Percentiles rank a stretch among this genome's conserved stretches.
Conservation (phyloP, 2,329 filamentous ascomycete genomes). For the Chrysoporthe deuterocubensis region DNA sequence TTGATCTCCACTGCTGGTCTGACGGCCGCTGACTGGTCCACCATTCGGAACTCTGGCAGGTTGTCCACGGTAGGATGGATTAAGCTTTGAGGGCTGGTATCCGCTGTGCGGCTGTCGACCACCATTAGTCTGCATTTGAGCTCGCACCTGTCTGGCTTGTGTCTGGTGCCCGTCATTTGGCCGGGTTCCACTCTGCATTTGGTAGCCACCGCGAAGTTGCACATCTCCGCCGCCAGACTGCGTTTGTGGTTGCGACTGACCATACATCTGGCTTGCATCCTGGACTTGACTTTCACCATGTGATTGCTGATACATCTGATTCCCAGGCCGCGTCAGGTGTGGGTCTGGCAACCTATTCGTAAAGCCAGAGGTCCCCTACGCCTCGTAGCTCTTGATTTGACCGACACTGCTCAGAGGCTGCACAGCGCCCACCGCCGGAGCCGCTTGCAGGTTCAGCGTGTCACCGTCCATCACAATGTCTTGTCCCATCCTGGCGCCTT, state of each 20-base stretch:
- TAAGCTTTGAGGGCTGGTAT: not conserved
- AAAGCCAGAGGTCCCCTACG: slow-evolving; percentile 39
- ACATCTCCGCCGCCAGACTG: not conserved
- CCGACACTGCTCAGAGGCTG: slow-evolving; percentile 60
- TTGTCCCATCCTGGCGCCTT: slow-evolving; percentile 52
- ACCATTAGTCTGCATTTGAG: not conserved
- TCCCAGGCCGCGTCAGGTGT: not conserved
- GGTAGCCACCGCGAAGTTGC: not conserved
- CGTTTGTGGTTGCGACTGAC: not conserved
- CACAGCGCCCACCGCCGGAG: slow-evolving; percentile 47
- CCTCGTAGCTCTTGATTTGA: slow-evolving; percentile 62
- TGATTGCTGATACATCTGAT: not conserved
- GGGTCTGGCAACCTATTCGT: not conserved
- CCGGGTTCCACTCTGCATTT: not conserved
- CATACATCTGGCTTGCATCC: not conserved
- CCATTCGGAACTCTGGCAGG: not conserved
- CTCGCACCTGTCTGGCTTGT: not conserved
- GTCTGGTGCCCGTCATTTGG: not conserved
- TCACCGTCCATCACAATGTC: slow-evolving; percentile 54
- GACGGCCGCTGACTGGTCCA: not conserved
- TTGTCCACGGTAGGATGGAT: not conserved
- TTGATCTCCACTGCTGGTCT: not conserved
- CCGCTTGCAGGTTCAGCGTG: slow-evolving; percentile 57
- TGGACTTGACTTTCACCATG: not conserved
- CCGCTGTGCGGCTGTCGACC: not conserved